phyloP scores from a whole-genome alignment of 2,329 filamentous ascomycete genomes.

The Fusarium liriodendri region DNA sequence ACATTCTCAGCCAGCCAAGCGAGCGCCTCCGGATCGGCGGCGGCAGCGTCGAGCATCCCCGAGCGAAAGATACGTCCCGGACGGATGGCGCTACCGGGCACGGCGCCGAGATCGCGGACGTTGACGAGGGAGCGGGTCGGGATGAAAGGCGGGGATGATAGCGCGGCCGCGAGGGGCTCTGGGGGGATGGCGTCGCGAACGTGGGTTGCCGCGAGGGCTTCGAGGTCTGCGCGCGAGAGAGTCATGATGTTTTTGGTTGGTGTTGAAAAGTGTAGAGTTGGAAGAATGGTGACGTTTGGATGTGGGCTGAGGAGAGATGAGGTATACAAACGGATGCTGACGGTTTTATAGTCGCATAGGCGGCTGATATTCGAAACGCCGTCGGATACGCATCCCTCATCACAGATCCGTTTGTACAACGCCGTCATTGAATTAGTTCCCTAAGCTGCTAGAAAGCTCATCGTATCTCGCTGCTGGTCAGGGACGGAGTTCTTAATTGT shows the following conservation, averaged over 20 bases:
- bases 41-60: slow-evolving; percentile 54
- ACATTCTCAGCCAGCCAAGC: slow-evolving; percentile 53
- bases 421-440: background rate
- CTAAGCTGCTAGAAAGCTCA: background rate
- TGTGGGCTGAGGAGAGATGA: background rate
- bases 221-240: slow-evolving; percentile 41
- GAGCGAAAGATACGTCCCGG: slow-evolving; percentile 59
- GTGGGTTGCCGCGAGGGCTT: slow-evolving; percentile 56
- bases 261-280: background rate
- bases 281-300: background rate
- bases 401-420: background rate
- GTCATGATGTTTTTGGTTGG: slow-evolving; percentile 24
- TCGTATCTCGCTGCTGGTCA: background rate
- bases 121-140: slow-evolving; percentile 61
- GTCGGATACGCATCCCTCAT: background rate
- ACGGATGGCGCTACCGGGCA: slow-evolving; percentile 55
- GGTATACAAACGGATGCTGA: background rate
- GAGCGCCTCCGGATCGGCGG: slow-evolving; percentile 44
- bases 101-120: slow-evolving; percentile 61
- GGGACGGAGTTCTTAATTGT: background rate
- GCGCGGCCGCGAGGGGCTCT: slow-evolving; percentile 49
- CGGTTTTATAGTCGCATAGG: background rate
- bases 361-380: background rate
- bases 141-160: slow-evolving; percentile 60
- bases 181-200: slow-evolving; percentile 52